Conservation (phyloP, 2,329 filamentous ascomycete species). For the Apiospora phragmitis region DNA sequence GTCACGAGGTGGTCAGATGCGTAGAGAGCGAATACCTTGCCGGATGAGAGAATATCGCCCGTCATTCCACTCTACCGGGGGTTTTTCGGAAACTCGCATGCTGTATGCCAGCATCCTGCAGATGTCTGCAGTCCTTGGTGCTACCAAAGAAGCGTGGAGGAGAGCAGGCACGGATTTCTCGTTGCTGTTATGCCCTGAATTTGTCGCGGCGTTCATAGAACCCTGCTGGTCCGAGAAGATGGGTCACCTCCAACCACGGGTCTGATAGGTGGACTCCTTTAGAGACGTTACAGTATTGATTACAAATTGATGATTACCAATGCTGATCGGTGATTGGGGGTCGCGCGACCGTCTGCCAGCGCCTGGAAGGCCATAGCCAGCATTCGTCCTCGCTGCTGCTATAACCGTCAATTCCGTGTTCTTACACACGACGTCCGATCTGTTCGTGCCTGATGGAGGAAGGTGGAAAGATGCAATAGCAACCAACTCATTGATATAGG, state of each 20-base stretch:
- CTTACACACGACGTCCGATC: slow-evolving; percentile 17
- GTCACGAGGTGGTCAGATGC: not conserved
- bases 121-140: too few relatives aligned
- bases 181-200: not conserved
- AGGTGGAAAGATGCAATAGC: slow-evolving; percentile 13
- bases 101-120: not conserved
- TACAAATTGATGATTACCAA: not conserved
- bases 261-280: not conserved
- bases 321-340: not conserved
- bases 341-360: not conserved
- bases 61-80: not conserved
- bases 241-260: not conserved
- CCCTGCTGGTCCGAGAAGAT: not conserved
- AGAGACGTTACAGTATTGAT: not conserved
- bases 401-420: slow-evolving; percentile 17
- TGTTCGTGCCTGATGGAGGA: slow-evolving; percentile 14
- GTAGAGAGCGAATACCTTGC: not conserved
- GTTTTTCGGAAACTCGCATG: not conserved
- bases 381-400: slow-evolving; percentile 15
- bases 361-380: not conserved
- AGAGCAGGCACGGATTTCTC: not conserved
- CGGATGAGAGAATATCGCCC: not conserved
- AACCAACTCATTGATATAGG: slow-evolving; percentile 17
- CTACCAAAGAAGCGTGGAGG: not conserved
- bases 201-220: not conserved